Percentiles rank a stretch among this genome's conserved stretches.
Evolutionary conservation across 1,284 basidiomycete genomes (phyloP).

Genomic region (Xanthoconium separans): DNA sequence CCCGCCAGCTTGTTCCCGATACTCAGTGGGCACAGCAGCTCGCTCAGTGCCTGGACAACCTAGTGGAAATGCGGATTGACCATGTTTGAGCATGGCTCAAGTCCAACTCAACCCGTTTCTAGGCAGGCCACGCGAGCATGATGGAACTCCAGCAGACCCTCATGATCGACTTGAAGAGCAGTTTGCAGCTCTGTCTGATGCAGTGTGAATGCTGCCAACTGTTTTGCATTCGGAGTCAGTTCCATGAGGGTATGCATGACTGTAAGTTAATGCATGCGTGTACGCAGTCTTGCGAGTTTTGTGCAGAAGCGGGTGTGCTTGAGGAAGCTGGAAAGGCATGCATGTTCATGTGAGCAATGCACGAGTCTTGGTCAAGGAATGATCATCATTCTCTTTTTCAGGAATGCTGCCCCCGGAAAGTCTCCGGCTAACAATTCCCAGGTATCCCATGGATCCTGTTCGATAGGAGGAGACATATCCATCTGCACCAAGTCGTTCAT

Average conservation of each 20-base stretch:
- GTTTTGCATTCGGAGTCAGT: constrained; percentile 42
- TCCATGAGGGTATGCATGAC: constrained; percentile 46
- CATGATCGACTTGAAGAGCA: constrained; percentile 43
- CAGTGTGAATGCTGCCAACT: constrained; percentile 49
- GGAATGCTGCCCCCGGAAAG: too few relatives aligned
- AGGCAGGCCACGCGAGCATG: constrained; percentile 43
- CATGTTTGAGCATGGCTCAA: constrained; percentile 51
- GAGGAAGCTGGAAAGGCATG: constrained; percentile 30
- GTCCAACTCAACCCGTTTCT: constrained; percentile 48
- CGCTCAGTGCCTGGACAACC: constrained; percentile 36
- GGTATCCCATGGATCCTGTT: too few relatives aligned
- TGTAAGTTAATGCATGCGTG: constrained; percentile 51
- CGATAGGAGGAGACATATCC: too few relatives aligned
- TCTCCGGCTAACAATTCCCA: too few relatives aligned
- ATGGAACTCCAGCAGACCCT: constrained; percentile 43
- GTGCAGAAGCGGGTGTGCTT: constrained; percentile 23
- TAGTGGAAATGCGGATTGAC: constrained; percentile 42
- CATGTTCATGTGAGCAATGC: constrained; percentile 40
- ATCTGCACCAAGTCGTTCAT: too few relatives aligned
- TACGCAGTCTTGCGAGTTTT: constrained; percentile 43
- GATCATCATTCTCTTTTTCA: constrained; percentile 17
- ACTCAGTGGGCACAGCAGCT: constrained; percentile 42
- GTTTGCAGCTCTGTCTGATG: constrained; percentile 46
- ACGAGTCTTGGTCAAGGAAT: background rate
- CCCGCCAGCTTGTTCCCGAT: constrained; percentile 39